These are phyloP conservation scores for Diaporthe sp. DNA, from an alignment of 2,329 filamentous ascomycete genomes.

Conservation along the genomic window DNA sequence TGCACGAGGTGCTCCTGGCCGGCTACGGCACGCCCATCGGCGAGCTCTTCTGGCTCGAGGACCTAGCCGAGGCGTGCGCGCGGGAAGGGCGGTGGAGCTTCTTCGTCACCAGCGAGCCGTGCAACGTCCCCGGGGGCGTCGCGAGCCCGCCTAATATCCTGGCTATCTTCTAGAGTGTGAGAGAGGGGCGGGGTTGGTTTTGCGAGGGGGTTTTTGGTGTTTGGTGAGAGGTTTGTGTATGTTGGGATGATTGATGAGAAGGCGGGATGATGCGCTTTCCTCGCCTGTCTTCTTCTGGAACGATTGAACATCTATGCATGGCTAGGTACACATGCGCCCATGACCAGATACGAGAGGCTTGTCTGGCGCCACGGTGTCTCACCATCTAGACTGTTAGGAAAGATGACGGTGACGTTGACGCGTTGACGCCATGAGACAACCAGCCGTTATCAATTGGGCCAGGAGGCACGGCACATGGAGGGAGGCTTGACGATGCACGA, in stretches of 20 bases:
- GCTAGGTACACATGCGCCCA: not conserved
- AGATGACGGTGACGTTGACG: not conserved
- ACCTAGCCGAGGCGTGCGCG: constrained; percentile 55
- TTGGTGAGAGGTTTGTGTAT: not conserved
- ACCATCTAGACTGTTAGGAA: not conserved
- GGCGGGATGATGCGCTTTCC: too few species aligned
- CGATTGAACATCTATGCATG: not conserved
- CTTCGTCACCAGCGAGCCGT: constrained; percentile 61
- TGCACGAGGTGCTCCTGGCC: constrained; percentile 61
- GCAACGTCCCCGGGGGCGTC: constrained; percentile 56
- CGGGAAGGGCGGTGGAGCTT: constrained; percentile 56
- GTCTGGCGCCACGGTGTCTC: not conserved
- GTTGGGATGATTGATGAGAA: not conserved
- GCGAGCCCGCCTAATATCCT: constrained; percentile 43
- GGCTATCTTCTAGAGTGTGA: constrained; percentile 33
- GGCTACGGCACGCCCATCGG: constrained; percentile 65
- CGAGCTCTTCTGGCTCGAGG: constrained; percentile 63
- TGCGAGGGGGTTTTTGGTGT: not conserved
- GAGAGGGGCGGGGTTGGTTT: not conserved
- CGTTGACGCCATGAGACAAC: too few species aligned
- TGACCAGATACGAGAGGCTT: not conserved
- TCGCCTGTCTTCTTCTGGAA: not conserved
- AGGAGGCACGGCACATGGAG: not conserved
- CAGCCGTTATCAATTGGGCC: not conserved
- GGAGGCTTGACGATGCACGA: too few species aligned